A percentile compares a stretch with the other conserved stretches of the same genome.
Evolutionary conservation across 2,329 filamentous ascomycete species (phyloP).

Genomic region (Phyllosticta paracitricarpa): DNA sequence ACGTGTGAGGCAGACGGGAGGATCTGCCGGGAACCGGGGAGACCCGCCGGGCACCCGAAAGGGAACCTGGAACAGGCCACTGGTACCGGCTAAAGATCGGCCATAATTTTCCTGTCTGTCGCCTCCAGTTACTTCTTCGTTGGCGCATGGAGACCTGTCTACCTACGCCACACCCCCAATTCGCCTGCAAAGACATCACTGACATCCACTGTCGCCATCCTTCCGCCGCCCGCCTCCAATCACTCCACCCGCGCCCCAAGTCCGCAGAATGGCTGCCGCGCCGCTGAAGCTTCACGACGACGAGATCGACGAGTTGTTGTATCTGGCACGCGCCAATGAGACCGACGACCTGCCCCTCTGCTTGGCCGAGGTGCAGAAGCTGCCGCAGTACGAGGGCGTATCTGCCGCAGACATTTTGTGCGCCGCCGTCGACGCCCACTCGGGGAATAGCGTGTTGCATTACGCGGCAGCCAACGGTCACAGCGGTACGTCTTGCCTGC

Average conservation of each 20-base stretch:
- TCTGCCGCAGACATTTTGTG: constrained; percentile 53
- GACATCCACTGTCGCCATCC: neutral
- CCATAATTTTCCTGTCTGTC: neutral
- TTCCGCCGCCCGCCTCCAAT: neutral
- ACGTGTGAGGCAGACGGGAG: neutral
- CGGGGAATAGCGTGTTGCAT: constrained; percentile 72
- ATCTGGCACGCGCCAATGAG: constrained; percentile 73
- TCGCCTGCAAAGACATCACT: neutral
- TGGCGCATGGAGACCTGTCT: too few relatives aligned
- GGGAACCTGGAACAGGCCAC: too few relatives aligned
- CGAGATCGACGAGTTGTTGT: constrained; percentile 84
- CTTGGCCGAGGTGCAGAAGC: constrained; percentile 50
- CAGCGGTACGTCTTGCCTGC: constrained; percentile 43
- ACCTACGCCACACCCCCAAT: neutral
- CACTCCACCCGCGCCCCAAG: too few relatives aligned
- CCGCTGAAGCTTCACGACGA: constrained; percentile 52
- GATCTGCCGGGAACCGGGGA: neutral
- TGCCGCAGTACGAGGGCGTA: constrained; percentile 38
- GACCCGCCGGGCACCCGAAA: too few relatives aligned
- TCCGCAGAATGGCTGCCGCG: neutral
- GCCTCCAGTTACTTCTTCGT: neutral
- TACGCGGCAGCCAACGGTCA: constrained; percentile 92
- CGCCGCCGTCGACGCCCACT: constrained; percentile 62
- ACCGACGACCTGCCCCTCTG: constrained; percentile 53
- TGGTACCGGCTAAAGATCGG: neutral